These are phyloP conservation scores for Glycine tomentella DNA, from an alignment of 306 rosid genomes.

Conservation along the genomic window DNA sequence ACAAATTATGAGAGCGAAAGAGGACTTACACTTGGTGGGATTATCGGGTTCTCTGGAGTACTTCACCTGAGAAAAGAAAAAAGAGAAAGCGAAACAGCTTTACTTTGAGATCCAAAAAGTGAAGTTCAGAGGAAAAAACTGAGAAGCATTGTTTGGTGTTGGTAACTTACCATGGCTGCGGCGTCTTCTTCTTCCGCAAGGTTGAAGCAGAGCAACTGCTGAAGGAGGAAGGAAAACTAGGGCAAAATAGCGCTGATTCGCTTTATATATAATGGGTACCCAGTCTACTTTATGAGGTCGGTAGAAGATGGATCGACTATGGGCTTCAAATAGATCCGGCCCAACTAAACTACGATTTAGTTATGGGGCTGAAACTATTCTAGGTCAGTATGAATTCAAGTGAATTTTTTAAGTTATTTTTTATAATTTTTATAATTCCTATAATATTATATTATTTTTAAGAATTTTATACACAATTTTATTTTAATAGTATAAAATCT, in stretches of 20 bases:
- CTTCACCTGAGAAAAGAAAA: slow-evolving; percentile 67
- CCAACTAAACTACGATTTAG: not conserved
- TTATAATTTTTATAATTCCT: too few species aligned
- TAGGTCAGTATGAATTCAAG: too few species aligned
- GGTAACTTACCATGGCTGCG: slow-evolving; percentile 72
- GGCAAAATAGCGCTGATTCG: not conserved
- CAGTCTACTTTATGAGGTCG: not conserved
- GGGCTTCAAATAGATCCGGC: not conserved
- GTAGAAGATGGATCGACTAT: not conserved
- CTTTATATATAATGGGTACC: slow-evolving; percentile 25
- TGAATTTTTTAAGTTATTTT: too few species aligned
- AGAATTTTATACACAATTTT: too few species aligned
- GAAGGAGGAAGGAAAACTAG: slow-evolving; percentile 5
- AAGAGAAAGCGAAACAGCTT: not conserved
- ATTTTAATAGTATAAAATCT: not conserved
- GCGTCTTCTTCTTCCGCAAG: slow-evolving; percentile 8
- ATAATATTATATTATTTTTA: too few species aligned
- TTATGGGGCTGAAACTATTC: not conserved
- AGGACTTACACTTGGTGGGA: slow-evolving; percentile 74
- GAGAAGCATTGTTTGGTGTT: slow-evolving; percentile 7
- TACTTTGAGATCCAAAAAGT: not conserved
- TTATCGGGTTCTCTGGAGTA: slow-evolving; percentile 96
- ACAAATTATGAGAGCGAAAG: not conserved
- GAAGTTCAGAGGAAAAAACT: not conserved
- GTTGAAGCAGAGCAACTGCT: not conserved